A percentile compares a stretch with the other conserved stretches of the same genome.
Conservation (phyloP, 2,329 filamentous ascomycete genomes). For the Capronia epimyces region DNA sequence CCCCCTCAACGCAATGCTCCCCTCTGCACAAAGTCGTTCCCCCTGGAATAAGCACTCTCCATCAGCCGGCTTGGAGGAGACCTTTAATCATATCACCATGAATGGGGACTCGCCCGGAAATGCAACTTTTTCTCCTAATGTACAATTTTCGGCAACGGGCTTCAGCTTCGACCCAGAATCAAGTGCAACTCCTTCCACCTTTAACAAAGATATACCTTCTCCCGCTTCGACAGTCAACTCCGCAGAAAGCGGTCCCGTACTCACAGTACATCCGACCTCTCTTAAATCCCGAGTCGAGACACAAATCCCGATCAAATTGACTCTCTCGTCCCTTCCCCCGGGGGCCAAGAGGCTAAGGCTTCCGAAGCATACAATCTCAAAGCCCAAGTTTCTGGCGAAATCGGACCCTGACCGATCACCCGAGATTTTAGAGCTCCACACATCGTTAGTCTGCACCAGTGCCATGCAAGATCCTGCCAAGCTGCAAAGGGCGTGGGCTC, state of each 20-base stretch:
- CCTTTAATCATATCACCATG: constrained; percentile 43
- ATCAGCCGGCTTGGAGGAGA: constrained; percentile 42
- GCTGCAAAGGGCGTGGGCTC: constrained; percentile 60
- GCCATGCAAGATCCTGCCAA: constrained; percentile 72
- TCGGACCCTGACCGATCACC: constrained; percentile 58
- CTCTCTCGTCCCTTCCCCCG: constrained; percentile 66
- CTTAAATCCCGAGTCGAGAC: constrained; percentile 91
- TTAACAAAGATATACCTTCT: constrained; percentile 28
- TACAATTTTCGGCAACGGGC: constrained; percentile 35
- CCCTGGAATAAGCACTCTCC: constrained; percentile 41
- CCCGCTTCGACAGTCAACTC: constrained; percentile 29
- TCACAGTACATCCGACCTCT: constrained; percentile 63
- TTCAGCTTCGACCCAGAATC: constrained; percentile 43
- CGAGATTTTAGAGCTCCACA: constrained; percentile 73
- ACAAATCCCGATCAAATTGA: constrained; percentile 83
- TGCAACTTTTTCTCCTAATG: constrained; percentile 35
- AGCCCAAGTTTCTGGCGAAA: constrained; percentile 82
- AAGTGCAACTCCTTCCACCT: constrained; percentile 31
- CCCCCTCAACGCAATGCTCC: constrained; percentile 34
- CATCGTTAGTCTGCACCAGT: constrained; percentile 83
- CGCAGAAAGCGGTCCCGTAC: constrained; percentile 33
- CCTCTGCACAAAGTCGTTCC: constrained; percentile 33
- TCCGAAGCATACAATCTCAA: constrained; percentile 85
- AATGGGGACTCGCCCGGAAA: constrained; percentile 41
- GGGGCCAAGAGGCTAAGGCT: constrained; percentile 77